Conservation (phyloP, 164 flowering plant species). For the Vitis rotundifolia region DNA sequence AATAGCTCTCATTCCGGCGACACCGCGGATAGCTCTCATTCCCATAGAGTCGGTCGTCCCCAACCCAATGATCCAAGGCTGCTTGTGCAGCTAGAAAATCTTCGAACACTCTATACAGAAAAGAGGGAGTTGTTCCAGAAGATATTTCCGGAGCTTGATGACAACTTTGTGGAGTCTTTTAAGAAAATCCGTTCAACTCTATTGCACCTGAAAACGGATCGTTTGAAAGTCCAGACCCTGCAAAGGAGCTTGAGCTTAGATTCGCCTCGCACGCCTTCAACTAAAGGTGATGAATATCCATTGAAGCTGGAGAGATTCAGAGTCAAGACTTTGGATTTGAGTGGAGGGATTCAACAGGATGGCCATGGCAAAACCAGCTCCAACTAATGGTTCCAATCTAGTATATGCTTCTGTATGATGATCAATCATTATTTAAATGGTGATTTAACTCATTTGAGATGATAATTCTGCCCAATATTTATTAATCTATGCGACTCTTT, state of each 20-base stretch:
- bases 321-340: slow-evolving; percentile 15
- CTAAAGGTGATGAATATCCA: not conserved
- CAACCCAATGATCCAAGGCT: slow-evolving; percentile 19
- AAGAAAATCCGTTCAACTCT: slow-evolving; percentile 7
- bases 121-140: slow-evolving; percentile 23
- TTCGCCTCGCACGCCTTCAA: slow-evolving; percentile 1
- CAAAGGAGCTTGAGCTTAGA: slow-evolving; percentile 30
- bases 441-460: too few species aligned
- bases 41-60: too few species aligned
- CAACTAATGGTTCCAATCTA: too few species aligned
- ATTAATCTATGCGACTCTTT: too few species aligned
- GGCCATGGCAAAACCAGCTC: too few species aligned
- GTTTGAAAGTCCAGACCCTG: not conserved
- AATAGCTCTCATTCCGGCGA: too few species aligned
- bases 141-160: slow-evolving; percentile 9
- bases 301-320: slow-evolving; percentile 20
- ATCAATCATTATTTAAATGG: too few species aligned
- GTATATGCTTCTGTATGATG: too few species aligned
- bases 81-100: slow-evolving; percentile 13
- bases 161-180: slow-evolving; percentile 8
- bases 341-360: too few species aligned
- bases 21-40: too few species aligned
- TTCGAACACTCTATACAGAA: slow-evolving; percentile 8
- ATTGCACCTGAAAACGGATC: not conserved
- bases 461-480: too few species aligned